Evolutionary conservation across 1,284 basidiomycete species (phyloP), one percentile per base, ranked within the genome.

Genomic region (Wallemia hederae): DNA sequence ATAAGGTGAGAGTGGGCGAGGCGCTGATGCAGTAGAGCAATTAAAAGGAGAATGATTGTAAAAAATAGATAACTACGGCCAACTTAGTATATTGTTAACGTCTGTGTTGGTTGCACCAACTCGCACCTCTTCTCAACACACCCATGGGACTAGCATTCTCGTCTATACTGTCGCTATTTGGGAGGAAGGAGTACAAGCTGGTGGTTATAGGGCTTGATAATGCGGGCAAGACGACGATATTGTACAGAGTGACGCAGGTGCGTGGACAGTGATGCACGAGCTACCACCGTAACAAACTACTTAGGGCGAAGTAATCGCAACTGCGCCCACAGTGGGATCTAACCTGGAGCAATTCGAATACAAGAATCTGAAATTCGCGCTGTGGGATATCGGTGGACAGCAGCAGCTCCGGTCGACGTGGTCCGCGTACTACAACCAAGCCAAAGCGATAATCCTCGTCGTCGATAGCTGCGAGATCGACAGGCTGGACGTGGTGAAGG

Each of bases 1-100:
- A 92, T 69, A 86, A 84, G 71, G 80, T 97, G 65, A 83, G 81
- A 69, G 87, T 97, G 28, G 92, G 92, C 0, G 75, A 96, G 72
- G 72, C 74, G 22, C 63, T 79, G 57, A 26, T 58, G 25, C 5
- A 5, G 22, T 49, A 49, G n/a, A 7, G n/a, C n/a, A n/a, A n/a
- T n/a, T n/a, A n/a, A n/a, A n/a, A n/a, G n/a, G n/a, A n/a, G n/a
- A n/a, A n/a, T n/a, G n/a, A n/a, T n/a, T n/a, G n/a, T n/a, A n/a
- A n/a, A n/a, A n/a, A n/a, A n/a, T n/a, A n/a, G n/a, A n/a, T n/a
- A n/a, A n/a, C n/a, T n/a, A n/a, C n/a, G n/a, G n/a, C n/a, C n/a
- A n/a, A n/a, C n/a, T n/a, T n/a, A n/a, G n/a, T n/a, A n/a, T n/a
- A n/a, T n/a, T n/a, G n/a, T n/a, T n/a, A n/a, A n/a, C n/a, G n/a